Evolutionary conservation across 768 basidiomycete genomes (phyloP).

Genomic region (Podaxis carcinomalis): DNA sequence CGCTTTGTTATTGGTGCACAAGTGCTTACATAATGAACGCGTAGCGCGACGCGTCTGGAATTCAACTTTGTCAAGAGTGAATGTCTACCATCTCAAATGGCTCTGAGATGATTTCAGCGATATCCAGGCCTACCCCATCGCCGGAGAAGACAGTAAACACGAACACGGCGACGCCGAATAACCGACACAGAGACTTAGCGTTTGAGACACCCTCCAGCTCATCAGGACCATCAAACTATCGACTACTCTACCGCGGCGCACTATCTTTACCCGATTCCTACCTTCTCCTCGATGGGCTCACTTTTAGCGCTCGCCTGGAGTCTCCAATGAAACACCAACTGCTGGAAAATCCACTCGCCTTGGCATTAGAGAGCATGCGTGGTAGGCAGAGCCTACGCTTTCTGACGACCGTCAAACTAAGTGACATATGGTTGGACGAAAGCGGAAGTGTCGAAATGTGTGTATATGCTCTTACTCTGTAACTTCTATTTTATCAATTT

Average conservation of each 20-base stretch:
- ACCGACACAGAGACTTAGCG: background rate
- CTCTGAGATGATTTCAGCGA: background rate
- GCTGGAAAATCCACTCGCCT: slow-evolving; percentile 63
- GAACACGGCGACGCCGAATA: background rate
- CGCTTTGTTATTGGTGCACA: background rate
- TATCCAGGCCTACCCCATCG: background rate
- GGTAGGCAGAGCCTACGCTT: slow-evolving; percentile 61
- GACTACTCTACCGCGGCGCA: slow-evolving; percentile 73
- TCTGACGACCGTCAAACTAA: slow-evolving; percentile 46
- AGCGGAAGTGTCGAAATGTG: slow-evolving; percentile 42
- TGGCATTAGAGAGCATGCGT: slow-evolving; percentile 79
- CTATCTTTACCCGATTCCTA: slow-evolving; percentile 72
- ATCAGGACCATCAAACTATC: slow-evolving; percentile 26
- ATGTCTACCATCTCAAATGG: background rate
- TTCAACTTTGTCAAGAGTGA: background rate
- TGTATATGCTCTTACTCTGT: slow-evolving; percentile 11
- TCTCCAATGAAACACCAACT: slow-evolving; percentile 36
- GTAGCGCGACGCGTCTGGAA: slow-evolving; percentile 6
- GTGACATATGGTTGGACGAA: slow-evolving; percentile 58
- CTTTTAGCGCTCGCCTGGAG: slow-evolving; percentile 53
- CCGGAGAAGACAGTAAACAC: background rate
- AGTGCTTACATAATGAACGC: background rate
- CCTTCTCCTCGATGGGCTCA: slow-evolving; percentile 67
- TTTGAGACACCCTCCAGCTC: slow-evolving; percentile 6
- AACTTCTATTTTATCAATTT: background rate